Evolutionary conservation across 2,329 filamentous ascomycete species (phyloP).

Genomic region (Aspergillus spinulosporus): DNA sequence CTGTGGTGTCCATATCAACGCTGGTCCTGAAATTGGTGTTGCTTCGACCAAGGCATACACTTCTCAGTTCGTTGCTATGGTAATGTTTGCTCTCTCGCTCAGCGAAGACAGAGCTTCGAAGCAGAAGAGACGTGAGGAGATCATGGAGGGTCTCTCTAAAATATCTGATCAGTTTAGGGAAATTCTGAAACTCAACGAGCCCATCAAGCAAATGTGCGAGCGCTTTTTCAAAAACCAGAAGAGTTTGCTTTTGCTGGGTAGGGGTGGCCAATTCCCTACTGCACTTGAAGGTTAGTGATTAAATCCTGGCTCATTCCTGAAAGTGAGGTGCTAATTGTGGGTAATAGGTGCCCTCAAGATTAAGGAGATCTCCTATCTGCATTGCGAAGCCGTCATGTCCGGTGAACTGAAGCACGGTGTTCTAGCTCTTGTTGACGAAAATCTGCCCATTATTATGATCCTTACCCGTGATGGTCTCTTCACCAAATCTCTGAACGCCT

Average conservation of each 20-base stretch:
- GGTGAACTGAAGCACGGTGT: constrained; percentile 99
- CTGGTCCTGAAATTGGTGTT: constrained; percentile 96
- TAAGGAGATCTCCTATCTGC: constrained; percentile 99
- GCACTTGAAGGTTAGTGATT: constrained; percentile 72
- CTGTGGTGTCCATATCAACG: constrained; percentile 99
- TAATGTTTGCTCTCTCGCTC: constrained; percentile 97
- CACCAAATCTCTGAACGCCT: constrained; percentile 98
- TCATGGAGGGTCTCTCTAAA: constrained; percentile 87
- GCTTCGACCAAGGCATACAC: constrained; percentile 99
- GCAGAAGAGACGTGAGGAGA: constrained; percentile 85
- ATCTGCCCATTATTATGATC: constrained; percentile 99
- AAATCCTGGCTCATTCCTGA: not conserved
- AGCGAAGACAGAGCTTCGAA: constrained; percentile 97
- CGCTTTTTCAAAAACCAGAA: constrained; percentile 97
- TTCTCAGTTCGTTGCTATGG: constrained; percentile 98
- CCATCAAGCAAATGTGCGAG: constrained; percentile 91
- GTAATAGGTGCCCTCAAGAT: constrained; percentile 82
- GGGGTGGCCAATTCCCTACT: constrained; percentile 92
- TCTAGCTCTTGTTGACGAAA: constrained; percentile 93
- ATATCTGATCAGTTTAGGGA: constrained; percentile 90
- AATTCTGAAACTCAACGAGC: constrained; percentile 85
- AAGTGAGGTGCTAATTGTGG: constrained; percentile 16
- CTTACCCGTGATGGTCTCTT: constrained; percentile 94
- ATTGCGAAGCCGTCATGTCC: constrained; percentile 99
- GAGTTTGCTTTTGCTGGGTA: constrained; percentile 86